Evolutionary conservation across 1,284 basidiomycete genomes (phyloP).

Genomic region (Heterobasidion irregulare): DNA sequence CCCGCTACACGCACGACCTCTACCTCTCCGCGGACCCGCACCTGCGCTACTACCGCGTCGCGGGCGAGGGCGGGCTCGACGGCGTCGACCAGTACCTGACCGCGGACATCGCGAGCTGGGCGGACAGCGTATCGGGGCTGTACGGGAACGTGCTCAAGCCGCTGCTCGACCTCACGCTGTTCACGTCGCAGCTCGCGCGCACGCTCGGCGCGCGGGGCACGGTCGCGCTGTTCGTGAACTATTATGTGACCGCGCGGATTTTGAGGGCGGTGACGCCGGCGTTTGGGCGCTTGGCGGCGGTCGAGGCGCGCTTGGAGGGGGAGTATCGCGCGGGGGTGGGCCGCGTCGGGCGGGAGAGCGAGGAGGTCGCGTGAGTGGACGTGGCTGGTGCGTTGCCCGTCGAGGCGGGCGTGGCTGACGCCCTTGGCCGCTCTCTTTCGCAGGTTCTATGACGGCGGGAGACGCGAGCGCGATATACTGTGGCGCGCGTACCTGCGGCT

Average conservation of each 20-base stretch:
- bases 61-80: constrained; percentile 49
- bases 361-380: constrained; percentile 78
- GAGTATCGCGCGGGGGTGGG: constrained; percentile 90
- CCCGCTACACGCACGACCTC: constrained; percentile 88
- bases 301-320: constrained; percentile 82
- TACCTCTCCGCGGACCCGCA: constrained; percentile 74
- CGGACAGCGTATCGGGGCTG: constrained; percentile 79
- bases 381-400: background rate
- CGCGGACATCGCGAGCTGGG: constrained; percentile 88
- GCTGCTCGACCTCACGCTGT: constrained; percentile 85
- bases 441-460: constrained; percentile 90
- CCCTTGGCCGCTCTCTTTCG: background rate
- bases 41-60: constrained; percentile 63
- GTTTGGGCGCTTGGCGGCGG: constrained; percentile 87
- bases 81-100: constrained; percentile 90
- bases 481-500: constrained; percentile 74
- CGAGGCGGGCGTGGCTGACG: background rate
- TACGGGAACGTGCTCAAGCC: constrained; percentile 84
- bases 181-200: constrained; percentile 86
- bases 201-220: constrained; percentile 82
- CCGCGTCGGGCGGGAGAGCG: constrained; percentile 83
- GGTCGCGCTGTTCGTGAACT: constrained; percentile 74
- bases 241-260: constrained; percentile 80
- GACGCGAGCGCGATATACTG: constrained; percentile 79
- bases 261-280: constrained; percentile 86